Conservation (phyloP, 129 eudicot species). For the Solidago caesia region DNA sequence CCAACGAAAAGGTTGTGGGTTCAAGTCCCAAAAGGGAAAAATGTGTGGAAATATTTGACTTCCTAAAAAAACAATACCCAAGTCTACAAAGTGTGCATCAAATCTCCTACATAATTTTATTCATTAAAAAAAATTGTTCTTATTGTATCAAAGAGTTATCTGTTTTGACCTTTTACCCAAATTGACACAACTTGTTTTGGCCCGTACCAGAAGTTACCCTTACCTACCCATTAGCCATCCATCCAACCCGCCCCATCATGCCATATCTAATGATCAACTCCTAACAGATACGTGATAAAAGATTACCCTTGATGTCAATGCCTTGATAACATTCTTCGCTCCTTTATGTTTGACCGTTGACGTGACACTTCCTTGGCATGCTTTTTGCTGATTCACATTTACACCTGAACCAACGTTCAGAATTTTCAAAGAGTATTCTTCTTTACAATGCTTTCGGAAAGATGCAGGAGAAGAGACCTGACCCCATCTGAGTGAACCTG, state of each 20-base stretch:
- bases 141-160: neutral
- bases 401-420: constrained; percentile 9
- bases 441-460: constrained; percentile 34
- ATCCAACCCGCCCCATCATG: neutral
- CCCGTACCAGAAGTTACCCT: neutral
- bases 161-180: neutral
- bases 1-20: no score
- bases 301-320: constrained; percentile 58
- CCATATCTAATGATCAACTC: neutral
- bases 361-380: constrained; percentile 43
- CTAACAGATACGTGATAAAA: neutral
- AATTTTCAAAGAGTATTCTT: constrained; percentile 11
- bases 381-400: constrained; percentile 22
- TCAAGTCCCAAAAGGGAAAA: neutral
- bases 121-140: neutral
- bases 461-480: constrained; percentile 48
- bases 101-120: neutral
- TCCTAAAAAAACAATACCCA: no score
- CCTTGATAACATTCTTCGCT: constrained; percentile 53
- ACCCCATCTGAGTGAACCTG: constrained; percentile 49
- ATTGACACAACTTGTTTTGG: neutral
- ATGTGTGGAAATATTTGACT: neutral
- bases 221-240: no score
- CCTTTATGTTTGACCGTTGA: constrained; percentile 52
- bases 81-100: neutral